Evolutionary conservation across 1,284 basidiomycete genomes (phyloP).

Genomic region (Naganishia cerealis): DNA sequence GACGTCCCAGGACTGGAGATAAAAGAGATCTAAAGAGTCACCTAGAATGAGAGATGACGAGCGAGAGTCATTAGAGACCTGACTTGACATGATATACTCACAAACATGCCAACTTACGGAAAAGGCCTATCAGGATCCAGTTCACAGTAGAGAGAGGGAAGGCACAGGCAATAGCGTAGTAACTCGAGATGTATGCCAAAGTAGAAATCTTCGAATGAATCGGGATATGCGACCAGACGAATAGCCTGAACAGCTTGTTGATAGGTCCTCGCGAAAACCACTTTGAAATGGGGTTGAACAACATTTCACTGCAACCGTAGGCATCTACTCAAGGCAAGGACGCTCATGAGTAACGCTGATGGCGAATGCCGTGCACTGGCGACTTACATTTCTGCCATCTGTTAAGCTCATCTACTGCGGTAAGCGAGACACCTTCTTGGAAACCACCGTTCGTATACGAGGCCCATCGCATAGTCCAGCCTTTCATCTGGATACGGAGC

Average conservation of each 20-base stretch:
- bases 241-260: conserved; percentile 71
- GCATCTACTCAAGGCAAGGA: conserved; percentile 17
- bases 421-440: conserved; percentile 81
- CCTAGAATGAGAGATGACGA: conserved; percentile 64
- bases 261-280: conserved; percentile 76
- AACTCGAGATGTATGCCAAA: conserved; percentile 48
- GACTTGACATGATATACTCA: background rate
- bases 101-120: conserved; percentile 2
- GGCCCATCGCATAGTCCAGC: conserved; percentile 78
- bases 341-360: conserved; percentile 30
- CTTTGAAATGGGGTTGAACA: conserved; percentile 70
- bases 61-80: conserved; percentile 70
- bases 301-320: conserved; percentile 62
- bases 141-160: conserved; percentile 42
- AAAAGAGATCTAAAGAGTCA: conserved; percentile 45
- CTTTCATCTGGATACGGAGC: conserved; percentile 61
- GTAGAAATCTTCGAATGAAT: conserved; percentile 49
- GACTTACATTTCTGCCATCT: conserved; percentile 80
- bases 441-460: conserved; percentile 77
- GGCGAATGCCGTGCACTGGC: conserved; percentile 35
- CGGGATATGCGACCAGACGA: conserved; percentile 68
- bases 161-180: conserved; percentile 48
- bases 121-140: conserved; percentile 45
- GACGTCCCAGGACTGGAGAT: conserved; percentile 48
- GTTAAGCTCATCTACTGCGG: conserved; percentile 59